Conservation (phyloP, 192 early-diverging fungal species). For the Coemansia sp. region DNA sequence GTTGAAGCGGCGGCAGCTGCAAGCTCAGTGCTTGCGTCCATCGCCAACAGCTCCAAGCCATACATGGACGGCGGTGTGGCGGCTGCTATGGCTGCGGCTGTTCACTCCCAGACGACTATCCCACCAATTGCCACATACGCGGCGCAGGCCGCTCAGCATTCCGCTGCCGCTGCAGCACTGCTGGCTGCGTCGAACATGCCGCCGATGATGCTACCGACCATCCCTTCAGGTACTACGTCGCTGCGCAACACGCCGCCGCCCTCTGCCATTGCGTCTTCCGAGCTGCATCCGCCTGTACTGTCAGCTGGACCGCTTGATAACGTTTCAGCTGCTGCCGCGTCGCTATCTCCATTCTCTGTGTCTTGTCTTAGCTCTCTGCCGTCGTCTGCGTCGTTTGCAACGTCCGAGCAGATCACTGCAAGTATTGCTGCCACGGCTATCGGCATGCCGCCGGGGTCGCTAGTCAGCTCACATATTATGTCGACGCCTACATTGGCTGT, state of each 20-base stretch:
- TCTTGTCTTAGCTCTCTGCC: slow-evolving; percentile 19
- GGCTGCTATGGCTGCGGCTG: slow-evolving; percentile 18
- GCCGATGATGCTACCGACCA: slow-evolving; percentile 44
- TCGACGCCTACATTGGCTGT: not conserved
- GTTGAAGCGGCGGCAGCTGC: slow-evolving; percentile 53
- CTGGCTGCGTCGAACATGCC: slow-evolving; percentile 48
- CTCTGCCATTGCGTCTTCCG: not conserved
- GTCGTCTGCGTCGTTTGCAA: slow-evolving; percentile 14
- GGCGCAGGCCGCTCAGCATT: slow-evolving; percentile 30
- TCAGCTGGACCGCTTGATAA: not conserved
- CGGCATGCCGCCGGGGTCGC: not conserved
- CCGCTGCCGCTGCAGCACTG: slow-evolving; percentile 40
- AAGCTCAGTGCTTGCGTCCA: slow-evolving; percentile 53
- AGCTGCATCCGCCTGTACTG: not conserved
- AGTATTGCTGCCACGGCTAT: slow-evolving; percentile 5
- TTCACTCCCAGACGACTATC: slow-evolving; percentile 11
- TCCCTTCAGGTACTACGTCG: slow-evolving; percentile 41
- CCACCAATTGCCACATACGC: slow-evolving; percentile 19
- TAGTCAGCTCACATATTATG: not conserved
- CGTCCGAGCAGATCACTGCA: slow-evolving; percentile 4
- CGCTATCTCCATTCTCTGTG: slow-evolving; percentile 18
- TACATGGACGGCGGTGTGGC: slow-evolving; percentile 21
- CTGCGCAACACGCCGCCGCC: slow-evolving; percentile 45
- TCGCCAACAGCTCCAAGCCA: slow-evolving; percentile 46
- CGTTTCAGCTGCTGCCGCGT: not conserved